Base-by-base conservation (phyloP, 225 moss, liverwort and hornwort genomes). In the Lunularia cruciata region DNA sequence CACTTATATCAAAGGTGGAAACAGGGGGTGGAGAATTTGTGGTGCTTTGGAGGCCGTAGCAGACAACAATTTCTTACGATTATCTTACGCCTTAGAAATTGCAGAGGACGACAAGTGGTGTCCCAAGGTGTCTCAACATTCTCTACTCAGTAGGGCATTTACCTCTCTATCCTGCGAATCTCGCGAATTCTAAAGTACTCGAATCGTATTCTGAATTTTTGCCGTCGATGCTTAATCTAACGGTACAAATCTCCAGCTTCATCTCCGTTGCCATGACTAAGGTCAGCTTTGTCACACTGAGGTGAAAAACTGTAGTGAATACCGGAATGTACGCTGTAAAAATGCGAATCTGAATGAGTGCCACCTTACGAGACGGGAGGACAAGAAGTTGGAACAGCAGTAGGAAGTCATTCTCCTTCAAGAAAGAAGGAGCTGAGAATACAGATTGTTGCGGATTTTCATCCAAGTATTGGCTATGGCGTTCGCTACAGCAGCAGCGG, bases 401-500 rank as follows among this genome's bases (percentile, higher is more conserved):
- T 2, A 20, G 33, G 43, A 60, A 63, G 63, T 10, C 16, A 43
- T 25, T 26, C 8, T 27, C 16, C 45, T 20, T 43, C 20, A 18
- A 9, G 65, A 32, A 47, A 65, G 15, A 65, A 18, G 45, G 31
- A 45, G 43, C 8, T 47, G 28, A 22, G 10, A 18, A 7, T n/a
- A 6, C 2, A 25, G 31, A n/a, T 65, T 65, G 47, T 65, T 46
- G 46, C 65, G 65, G 65, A 64, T 45, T 47, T 47, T 6, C 25
- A 16, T 30, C 22, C 23, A 20, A 23, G 37, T 5, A 34, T 35
- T 20, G 31, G 68, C 68, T 38, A 68, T 68, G 68, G 68, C 68
- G 68, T 19, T 68, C 68, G 9, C 52, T 35, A 4, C 43, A 43
- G 61, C 61, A 37, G 68, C 68, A 37, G 43, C 46, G 27, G 26